Conservation (phyloP, 495 filamentous ascomycete species). For the Viridothelium virens region DNA sequence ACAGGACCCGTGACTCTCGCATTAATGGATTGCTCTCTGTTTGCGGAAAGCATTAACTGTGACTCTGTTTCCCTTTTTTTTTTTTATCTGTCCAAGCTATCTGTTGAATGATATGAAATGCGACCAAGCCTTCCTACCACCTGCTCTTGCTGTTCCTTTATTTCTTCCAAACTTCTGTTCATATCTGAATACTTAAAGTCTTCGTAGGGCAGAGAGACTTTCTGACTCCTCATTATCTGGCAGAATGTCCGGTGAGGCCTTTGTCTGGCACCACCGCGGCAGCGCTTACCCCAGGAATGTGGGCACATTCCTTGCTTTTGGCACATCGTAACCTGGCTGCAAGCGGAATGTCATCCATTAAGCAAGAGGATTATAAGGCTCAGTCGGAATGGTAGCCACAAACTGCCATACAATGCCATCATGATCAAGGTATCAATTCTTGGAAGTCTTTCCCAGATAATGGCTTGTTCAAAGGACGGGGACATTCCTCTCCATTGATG, state of each 20-base stretch:
- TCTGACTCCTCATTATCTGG: background rate
- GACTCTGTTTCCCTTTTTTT: background rate
- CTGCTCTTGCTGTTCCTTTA: background rate
- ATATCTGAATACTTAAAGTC: background rate
- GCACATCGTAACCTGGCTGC: background rate
- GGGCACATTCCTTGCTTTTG: background rate
- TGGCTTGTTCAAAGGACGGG: background rate
- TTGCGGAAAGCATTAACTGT: background rate
- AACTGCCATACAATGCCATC: background rate
- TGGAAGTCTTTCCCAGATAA: background rate
- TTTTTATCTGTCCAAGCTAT: background rate
- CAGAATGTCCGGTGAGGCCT: background rate
- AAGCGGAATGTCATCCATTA: background rate
- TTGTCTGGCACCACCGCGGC: background rate
- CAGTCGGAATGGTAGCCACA: slow-evolving; percentile 6
- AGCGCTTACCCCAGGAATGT: slow-evolving; percentile 4
- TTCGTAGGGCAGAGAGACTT: background rate
- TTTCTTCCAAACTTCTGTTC: background rate
- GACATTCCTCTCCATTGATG: background rate
- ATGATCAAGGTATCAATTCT: background rate
- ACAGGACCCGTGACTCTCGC: background rate
- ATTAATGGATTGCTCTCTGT: background rate
- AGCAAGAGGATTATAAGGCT: background rate
- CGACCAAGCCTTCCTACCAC: background rate
- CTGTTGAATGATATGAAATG: background rate